These are phyloP conservation scores for Boletus eberwhitei DNA, from an alignment of 768 basidiomycete species.

Conservation along the genomic window DNA sequence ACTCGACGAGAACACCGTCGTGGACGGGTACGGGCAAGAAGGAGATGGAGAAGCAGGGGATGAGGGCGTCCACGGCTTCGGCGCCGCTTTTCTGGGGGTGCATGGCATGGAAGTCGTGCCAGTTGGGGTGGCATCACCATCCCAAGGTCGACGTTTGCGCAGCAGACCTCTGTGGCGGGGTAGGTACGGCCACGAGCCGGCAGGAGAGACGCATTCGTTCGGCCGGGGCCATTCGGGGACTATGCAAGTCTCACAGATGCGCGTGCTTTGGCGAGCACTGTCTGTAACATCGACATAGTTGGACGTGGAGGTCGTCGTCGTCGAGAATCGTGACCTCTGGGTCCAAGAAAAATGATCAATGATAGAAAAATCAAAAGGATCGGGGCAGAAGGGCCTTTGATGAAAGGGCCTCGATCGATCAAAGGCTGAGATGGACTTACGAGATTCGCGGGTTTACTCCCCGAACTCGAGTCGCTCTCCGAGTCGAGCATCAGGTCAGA, in stretches of 20 bases:
- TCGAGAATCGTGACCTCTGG: slow-evolving; percentile 35
- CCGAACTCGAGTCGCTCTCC: slow-evolving; percentile 10
- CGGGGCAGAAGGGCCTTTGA: neutral
- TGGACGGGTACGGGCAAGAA: slow-evolving; percentile 2
- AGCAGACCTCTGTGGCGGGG: slow-evolving; percentile 27
- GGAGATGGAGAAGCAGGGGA: slow-evolving; percentile 7
- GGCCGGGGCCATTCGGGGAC: slow-evolving; percentile 4
- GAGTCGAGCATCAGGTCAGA: slow-evolving; percentile 21
- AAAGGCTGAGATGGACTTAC: slow-evolving; percentile 12
- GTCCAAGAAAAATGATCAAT: neutral
- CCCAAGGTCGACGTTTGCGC: slow-evolving; percentile 29
- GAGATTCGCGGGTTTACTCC: neutral
- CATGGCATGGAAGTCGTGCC: slow-evolving; percentile 4
- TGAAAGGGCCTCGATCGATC: neutral
- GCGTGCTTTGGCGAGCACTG: neutral
- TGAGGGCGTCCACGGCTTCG: neutral
- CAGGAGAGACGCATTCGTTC: slow-evolving; percentile 8
- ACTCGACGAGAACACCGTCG: neutral
- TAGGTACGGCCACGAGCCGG: slow-evolving; percentile 21
- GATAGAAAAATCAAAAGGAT: neutral
- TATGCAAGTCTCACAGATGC: neutral
- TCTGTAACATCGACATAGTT: slow-evolving; percentile 22
- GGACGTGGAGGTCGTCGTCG: slow-evolving; percentile 35
- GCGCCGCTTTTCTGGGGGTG: slow-evolving; percentile 11
- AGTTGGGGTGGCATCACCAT: neutral